phyloP scores from a whole-genome alignment of 1,284 basidiomycete genomes.

The Pascua sp. region DNA sequence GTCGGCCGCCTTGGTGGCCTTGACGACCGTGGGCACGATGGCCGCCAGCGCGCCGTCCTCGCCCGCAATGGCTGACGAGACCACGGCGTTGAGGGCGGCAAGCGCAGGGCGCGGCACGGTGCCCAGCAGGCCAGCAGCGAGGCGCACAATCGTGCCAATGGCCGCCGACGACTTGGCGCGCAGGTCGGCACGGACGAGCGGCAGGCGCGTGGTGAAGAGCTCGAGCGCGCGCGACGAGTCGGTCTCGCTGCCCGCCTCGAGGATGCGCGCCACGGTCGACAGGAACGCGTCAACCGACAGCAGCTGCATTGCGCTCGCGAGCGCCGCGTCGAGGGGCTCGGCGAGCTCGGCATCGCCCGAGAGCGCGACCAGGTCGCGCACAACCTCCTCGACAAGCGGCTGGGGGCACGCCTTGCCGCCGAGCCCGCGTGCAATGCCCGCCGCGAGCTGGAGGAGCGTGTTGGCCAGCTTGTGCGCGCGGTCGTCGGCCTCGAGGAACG shows the following conservation, averaged over 20 bases:
- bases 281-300: conserved; percentile 62
- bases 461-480: conserved; percentile 5
- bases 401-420: conserved; percentile 35
- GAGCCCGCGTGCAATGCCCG: conserved; percentile 37
- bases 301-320: conserved; percentile 44
- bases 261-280: conserved; percentile 36
- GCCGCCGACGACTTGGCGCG: conserved; percentile 59
- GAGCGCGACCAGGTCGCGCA: conserved; percentile 38
- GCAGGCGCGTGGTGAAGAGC: conserved; percentile 64
- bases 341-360: conserved; percentile 21
- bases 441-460: conserved; percentile 59
- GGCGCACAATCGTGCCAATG: conserved; percentile 49
- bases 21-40: conserved; percentile 60
- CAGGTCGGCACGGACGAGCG: conserved; percentile 59
- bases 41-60: conserved; percentile 66
- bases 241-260: conserved; percentile 26
- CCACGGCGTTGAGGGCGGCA: conserved; percentile 60
- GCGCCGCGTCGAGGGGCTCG: conserved; percentile 20
- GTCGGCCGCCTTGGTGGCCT: conserved; percentile 49
- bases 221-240: conserved; percentile 43
- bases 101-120: conserved; percentile 51
- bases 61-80: conserved; percentile 57
- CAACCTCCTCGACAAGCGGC: conserved; percentile 29
- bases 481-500: conserved; percentile 38
- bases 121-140: conserved; percentile 53